Conservation (phyloP, 1,284 basidiomycete species). For the Pisolithus thermaeus region DNA sequence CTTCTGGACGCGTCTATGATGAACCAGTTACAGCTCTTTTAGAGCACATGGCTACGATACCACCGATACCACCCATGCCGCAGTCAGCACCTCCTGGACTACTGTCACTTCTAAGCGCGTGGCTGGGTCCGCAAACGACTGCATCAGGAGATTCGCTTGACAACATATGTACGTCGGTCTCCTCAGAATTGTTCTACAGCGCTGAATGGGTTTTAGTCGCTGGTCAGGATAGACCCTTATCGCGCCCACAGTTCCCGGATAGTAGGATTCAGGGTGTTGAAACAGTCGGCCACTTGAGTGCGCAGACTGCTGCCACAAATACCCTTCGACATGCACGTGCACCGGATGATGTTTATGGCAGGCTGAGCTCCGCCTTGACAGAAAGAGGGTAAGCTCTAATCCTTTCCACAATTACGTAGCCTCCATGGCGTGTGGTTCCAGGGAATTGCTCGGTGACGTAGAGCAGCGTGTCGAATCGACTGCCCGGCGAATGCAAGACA, state of each 20-base stretch:
- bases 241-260: slow-evolving; percentile 10
- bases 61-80: slow-evolving; percentile 48
- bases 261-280: neutral
- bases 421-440: slow-evolving; percentile 16
- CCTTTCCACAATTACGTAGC: neutral
- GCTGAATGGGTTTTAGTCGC: slow-evolving; percentile 39
- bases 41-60: slow-evolving; percentile 35
- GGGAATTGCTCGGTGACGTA: slow-evolving; percentile 53
- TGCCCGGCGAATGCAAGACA: slow-evolving; percentile 57
- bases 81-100: slow-evolving; percentile 56
- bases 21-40: slow-evolving; percentile 47
- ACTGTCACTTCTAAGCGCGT: slow-evolving; percentile 48
- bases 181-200: slow-evolving; percentile 1
- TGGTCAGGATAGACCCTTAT: slow-evolving; percentile 53
- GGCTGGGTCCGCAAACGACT: slow-evolving; percentile 41
- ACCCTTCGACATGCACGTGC: slow-evolving; percentile 31
- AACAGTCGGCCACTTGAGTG: neutral
- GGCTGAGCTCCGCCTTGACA: slow-evolving; percentile 48
- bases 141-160: slow-evolving; percentile 57
- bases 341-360: slow-evolving; percentile 39
- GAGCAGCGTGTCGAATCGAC: slow-evolving; percentile 58
- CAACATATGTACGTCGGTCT: slow-evolving; percentile 41
- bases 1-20: slow-evolving; percentile 44
- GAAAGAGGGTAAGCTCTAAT: slow-evolving; percentile 52
- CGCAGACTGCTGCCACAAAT: slow-evolving; percentile 12